Evolutionary conservation across 2,329 filamentous ascomycete species (phyloP).

Genomic region (Magnaporthiopsis incrustans): DNA sequence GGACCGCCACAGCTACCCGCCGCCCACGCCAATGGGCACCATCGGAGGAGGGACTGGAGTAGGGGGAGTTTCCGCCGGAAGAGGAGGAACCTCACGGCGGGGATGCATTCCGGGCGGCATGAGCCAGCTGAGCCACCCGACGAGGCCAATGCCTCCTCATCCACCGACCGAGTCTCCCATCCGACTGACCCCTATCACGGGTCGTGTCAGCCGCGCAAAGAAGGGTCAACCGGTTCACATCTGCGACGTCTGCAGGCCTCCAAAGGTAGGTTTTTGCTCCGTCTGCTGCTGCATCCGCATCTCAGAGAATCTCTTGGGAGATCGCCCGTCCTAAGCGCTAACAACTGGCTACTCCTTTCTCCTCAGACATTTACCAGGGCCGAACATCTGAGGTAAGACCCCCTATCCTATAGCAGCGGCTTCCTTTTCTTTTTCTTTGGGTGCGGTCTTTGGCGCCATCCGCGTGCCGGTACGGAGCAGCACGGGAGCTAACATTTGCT

Average conservation of each 20-base stretch:
- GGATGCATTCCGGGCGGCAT: neutral
- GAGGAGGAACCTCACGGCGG: neutral
- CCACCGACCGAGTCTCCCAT: neutral
- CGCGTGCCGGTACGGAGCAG: constrained; percentile 24
- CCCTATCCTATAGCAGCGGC: neutral
- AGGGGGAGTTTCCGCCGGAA: neutral
- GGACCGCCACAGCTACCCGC: constrained; percentile 32
- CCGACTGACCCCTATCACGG: constrained; percentile 10
- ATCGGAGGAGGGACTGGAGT: constrained; percentile 6
- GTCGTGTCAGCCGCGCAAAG: constrained; percentile 10
- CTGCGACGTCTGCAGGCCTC: constrained; percentile 11
- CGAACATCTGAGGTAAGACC: constrained; percentile 17
- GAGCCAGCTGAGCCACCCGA: constrained; percentile 21
- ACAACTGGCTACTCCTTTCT: constrained; percentile 30
- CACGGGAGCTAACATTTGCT: neutral
- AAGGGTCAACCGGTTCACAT: constrained; percentile 13
- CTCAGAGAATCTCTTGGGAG: neutral
- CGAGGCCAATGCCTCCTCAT: constrained; percentile 32
- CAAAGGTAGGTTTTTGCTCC: constrained; percentile 9
- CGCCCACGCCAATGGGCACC: constrained; percentile 25
- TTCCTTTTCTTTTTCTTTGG: too few relatives aligned
- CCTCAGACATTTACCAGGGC: constrained; percentile 31
- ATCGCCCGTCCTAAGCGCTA: constrained; percentile 17
- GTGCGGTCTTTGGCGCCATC: neutral
- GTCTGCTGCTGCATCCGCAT: neutral